These are phyloP conservation scores for Chaetothyriales sp. DNA, from an alignment of 2,329 filamentous ascomycete species.

Conservation along the genomic window DNA sequence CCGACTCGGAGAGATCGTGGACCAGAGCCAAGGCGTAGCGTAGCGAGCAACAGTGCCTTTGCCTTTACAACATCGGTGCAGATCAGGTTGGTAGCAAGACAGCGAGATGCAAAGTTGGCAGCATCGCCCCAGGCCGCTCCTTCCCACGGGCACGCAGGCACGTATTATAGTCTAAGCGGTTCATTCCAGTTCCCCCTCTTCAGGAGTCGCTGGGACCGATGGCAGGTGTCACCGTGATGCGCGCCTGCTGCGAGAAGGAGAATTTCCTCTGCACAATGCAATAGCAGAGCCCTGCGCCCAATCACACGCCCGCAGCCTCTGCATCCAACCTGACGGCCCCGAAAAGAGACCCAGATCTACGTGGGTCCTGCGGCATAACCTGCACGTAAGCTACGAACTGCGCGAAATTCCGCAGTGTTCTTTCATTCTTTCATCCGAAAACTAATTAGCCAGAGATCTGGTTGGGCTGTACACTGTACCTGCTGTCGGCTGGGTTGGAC, in stretches of 20 bases:
- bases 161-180: neutral
- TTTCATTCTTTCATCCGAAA: neutral
- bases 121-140: neutral
- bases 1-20: too few species aligned
- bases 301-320: neutral
- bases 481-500: too few species aligned
- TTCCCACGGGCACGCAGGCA: neutral
- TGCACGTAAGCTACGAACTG: neutral
- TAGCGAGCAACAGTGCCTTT: too few species aligned
- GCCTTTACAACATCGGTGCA: too few species aligned
- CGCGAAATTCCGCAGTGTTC: neutral
- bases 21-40: too few species aligned
- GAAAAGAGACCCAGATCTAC: neutral
- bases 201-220: neutral
- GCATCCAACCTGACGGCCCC: neutral
- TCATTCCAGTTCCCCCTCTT: neutral
- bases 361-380: neutral
- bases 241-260: neutral
- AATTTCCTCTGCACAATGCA: neutral
- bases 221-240: neutral
- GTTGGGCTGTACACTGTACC: too few species aligned
- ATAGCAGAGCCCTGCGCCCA: neutral
- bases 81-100: too few species aligned
- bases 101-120: neutral
- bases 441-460: neutral